A percentile compares a stretch with the other conserved stretches of the same genome.
phyloP scores from a whole-genome alignment of 352 stramenopile genomes.

The Phytophthora meadii region DNA sequence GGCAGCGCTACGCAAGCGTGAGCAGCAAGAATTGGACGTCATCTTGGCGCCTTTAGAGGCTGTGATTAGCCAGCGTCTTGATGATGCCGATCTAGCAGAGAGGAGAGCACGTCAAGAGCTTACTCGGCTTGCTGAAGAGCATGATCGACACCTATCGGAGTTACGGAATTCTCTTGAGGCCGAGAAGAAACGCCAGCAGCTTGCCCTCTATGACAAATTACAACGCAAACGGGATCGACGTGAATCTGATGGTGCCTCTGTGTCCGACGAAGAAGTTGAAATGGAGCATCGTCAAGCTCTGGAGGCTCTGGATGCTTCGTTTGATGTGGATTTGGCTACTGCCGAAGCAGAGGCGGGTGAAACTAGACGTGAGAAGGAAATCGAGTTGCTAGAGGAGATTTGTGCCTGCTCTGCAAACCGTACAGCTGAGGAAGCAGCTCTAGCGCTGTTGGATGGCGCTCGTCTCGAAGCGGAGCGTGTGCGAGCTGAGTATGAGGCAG shows the following conservation, averaged over 20 bases:
- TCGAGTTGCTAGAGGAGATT: conserved; percentile 18
- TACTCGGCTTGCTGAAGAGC: conserved; percentile 30
- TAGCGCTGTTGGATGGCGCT: conserved; percentile 25
- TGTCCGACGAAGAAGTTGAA: conserved; percentile 16
- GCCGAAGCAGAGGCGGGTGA: conserved; percentile 19
- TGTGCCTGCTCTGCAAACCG: conserved; percentile 25
- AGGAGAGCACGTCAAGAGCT: conserved; percentile 40
- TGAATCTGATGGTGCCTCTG: background rate
- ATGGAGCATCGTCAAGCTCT: conserved; percentile 13
- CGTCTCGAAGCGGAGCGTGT: conserved; percentile 39
- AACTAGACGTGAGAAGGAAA: conserved; percentile 24
- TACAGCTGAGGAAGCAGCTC: conserved; percentile 23
- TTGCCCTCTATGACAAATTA: conserved; percentile 36
- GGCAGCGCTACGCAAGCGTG: conserved; percentile 5
- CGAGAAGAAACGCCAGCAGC: conserved; percentile 38
- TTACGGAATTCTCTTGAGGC: conserved; percentile 21
- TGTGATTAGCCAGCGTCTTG: conserved; percentile 10
- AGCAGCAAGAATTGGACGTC: conserved; percentile 24
- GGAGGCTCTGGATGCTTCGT: conserved; percentile 22
- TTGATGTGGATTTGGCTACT: conserved; percentile 20
- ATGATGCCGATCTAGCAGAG: conserved; percentile 29
- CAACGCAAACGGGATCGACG: conserved; percentile 31
- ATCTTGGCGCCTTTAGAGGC: conserved; percentile 26
- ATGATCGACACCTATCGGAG: conserved; percentile 27
- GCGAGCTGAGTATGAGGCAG: conserved; percentile 29